Evolutionary conservation across 352 stramenopile genomes (phyloP), one percentile per base, ranked within the genome.

Genomic region (Aphanomyces astaci): DNA sequence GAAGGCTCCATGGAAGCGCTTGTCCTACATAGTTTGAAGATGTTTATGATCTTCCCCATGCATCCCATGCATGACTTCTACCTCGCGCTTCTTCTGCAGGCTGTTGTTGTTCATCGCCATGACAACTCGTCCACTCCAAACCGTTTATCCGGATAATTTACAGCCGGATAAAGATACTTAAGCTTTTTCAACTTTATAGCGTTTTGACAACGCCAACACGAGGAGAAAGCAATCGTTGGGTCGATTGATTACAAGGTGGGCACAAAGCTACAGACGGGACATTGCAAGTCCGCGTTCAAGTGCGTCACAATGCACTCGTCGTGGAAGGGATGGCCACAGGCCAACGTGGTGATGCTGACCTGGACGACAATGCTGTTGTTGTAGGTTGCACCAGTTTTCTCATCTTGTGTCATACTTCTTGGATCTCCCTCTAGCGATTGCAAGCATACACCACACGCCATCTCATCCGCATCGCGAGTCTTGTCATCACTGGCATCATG

Each of bases 1-100:
- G 76, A 98, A 98, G 15, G 93, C 93, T 64, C 92, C 92, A 74
- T 98, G 91, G 76, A 98, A 97, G 57, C 90, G 82, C 51, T 65
- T 65, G 40, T 65, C 56, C 56, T 65, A 52, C 25, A 55, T 17
- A 28, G 48, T 55, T 17, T 17, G 39, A 46, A 46, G 9, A 46
- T 17, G 39, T 46, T 28, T 24, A 30, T 28, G 17, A 24, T 55
- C 48, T 46, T 17, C 9, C 17, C 17, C 17, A 46, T 46, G 39
- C 39, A 17, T n/a, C n/a, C n/a, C n/a, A n/a, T n/a, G n/a, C n/a
- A n/a, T n/a, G n/a, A n/a, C n/a, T n/a, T n/a, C n/a, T 43, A 43
- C 36, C 36, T 43, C 36, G 36, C 36, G 36, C 36, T 43, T 43
- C 36, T 43, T 43, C 36, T 43, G 36, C 7, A 7, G 7, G 36